Percentiles rank a stretch among this genome's conserved stretches.
Evolutionary conservation across 2,329 filamentous ascomycete genomes (phyloP).

Genomic region (Coniochaeta hoffmannii): DNA sequence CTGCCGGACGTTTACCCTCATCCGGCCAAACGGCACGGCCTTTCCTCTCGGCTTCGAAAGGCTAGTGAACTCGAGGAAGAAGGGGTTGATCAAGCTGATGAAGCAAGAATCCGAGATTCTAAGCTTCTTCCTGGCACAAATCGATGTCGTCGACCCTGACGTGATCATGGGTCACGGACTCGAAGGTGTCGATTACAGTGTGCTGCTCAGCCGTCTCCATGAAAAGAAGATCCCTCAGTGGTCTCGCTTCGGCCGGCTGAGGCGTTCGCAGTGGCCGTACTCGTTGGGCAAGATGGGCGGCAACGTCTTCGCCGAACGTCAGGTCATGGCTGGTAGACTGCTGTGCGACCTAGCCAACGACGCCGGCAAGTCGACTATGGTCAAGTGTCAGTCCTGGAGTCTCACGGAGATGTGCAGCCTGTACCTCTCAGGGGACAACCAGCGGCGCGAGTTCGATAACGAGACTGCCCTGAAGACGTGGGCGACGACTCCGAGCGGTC

Average conservation of each 20-base stretch:
- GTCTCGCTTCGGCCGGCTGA: slow-evolving; percentile 85
- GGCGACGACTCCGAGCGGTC: slow-evolving; percentile 73
- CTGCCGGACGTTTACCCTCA: slow-evolving; percentile 84
- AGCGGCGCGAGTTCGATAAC: slow-evolving; percentile 78
- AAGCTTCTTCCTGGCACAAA: slow-evolving; percentile 79
- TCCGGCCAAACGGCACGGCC: slow-evolving; percentile 67
- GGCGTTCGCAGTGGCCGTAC: slow-evolving; percentile 77
- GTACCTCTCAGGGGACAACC: slow-evolving; percentile 67
- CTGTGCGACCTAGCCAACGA: slow-evolving; percentile 95
- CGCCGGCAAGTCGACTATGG: slow-evolving; percentile 94
- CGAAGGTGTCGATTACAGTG: slow-evolving; percentile 95
- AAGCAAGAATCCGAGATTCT: slow-evolving; percentile 81
- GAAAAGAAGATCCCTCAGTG: slow-evolving; percentile 90
- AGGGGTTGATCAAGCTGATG: slow-evolving; percentile 70
- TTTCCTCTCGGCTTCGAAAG: slow-evolving; percentile 86
- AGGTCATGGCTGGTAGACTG: slow-evolving; percentile 79
- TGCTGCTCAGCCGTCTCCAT: slow-evolving; percentile 77
- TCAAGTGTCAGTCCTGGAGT: slow-evolving; percentile 96
- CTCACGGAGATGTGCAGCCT: slow-evolving; percentile 95
- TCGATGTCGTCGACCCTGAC: slow-evolving; percentile 85
- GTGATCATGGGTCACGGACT: slow-evolving; percentile 89
- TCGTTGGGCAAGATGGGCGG: slow-evolving; percentile 79
- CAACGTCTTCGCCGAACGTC: slow-evolving; percentile 88
- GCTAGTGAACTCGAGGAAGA: slow-evolving; percentile 62
- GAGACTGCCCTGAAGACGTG: slow-evolving; percentile 81